phyloP scores from a whole-genome alignment of 495 filamentous ascomycete genomes.

The Oidiodendron maius region DNA sequence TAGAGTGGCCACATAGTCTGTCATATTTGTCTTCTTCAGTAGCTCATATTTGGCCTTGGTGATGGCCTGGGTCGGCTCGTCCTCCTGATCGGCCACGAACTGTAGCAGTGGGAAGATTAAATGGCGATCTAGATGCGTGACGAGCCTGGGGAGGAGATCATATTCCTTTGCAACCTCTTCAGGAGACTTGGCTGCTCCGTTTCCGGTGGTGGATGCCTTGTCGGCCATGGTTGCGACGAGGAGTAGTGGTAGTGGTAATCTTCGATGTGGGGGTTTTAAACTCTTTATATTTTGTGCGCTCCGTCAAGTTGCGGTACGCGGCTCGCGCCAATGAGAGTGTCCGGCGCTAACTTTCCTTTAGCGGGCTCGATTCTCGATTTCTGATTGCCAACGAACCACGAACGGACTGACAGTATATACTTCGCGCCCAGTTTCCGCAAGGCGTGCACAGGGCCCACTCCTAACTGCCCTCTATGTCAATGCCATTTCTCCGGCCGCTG shows the following conservation, averaged over 20 bases:
- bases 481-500: constrained; percentile 24
- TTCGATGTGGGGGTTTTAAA: constrained; percentile 3
- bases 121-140: constrained; percentile 91
- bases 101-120: constrained; percentile 91
- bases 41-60: constrained; percentile 83
- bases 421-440: neutral
- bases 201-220: constrained; percentile 46
- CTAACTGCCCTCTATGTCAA: constrained; percentile 4
- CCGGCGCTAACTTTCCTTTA: constrained; percentile 2
- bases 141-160: constrained; percentile 83
- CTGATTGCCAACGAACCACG: no score
- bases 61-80: constrained; percentile 58
- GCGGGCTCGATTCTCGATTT: neutral
- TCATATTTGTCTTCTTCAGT: constrained; percentile 95
- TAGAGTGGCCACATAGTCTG: constrained; percentile 86
- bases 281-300: constrained; percentile 13
- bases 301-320: neutral
- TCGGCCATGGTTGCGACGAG: constrained; percentile 57
- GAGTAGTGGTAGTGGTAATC: constrained; percentile 1
- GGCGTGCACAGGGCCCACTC: no score
- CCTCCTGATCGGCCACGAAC: constrained; percentile 58
- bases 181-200: constrained; percentile 35
- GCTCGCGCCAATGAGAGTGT: constrained; percentile 1
- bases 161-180: constrained; percentile 58
- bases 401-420: no score